Evolutionary conservation across 768 basidiomycete genomes (phyloP), one percentile per base, ranked within the genome.

Genomic region (Pleurotus giganteus): DNA sequence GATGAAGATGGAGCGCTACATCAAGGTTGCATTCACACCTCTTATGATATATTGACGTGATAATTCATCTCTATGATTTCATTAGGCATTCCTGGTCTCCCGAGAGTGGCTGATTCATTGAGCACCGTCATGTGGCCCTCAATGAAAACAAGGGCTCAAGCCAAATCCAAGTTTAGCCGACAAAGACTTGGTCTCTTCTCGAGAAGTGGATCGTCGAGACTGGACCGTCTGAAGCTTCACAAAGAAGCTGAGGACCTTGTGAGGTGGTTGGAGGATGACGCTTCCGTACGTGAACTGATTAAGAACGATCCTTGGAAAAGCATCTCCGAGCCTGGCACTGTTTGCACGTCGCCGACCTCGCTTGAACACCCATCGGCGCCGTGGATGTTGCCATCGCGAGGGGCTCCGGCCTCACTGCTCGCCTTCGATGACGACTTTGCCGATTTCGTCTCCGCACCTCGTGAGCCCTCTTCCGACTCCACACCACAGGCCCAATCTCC

Each of bases 121-220:
- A 86, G 89, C 66, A 91, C 91, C 0, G 83, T 94, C 61, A 91
- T 93, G 86, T 94, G 91, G 91, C 86, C 91, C 3, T 87, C 86
- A 0, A 85, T 94, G 81, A 69, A 80, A 45, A 72, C 79, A 21
- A 69, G 64, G 28, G 63, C 63, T 4, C 70, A 66, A 45, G 42
- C 47, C 37, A 59, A 61, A 37, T 34, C 57, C 27, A 60, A 60
- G 4, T 43, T 36, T 19, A 64, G 61, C 28, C 64, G 66, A 47
- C 70, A 64, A 51, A 66, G 69, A 17, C 66, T 64, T 23, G 69
- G 65, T 21, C 64, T 73, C 46, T 65, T 77, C 41, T 37, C 49
- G 21, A 29, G 49, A 23, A 51, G 21, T 21, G 24, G 21, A 28
- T 51, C 49, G 2, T 36, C 34, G 26, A 51, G 34, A 51, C 21